These are phyloP conservation scores for Fusarium praegraminearum DNA, from an alignment of 2,329 filamentous ascomycete species.

Conservation along the genomic window DNA sequence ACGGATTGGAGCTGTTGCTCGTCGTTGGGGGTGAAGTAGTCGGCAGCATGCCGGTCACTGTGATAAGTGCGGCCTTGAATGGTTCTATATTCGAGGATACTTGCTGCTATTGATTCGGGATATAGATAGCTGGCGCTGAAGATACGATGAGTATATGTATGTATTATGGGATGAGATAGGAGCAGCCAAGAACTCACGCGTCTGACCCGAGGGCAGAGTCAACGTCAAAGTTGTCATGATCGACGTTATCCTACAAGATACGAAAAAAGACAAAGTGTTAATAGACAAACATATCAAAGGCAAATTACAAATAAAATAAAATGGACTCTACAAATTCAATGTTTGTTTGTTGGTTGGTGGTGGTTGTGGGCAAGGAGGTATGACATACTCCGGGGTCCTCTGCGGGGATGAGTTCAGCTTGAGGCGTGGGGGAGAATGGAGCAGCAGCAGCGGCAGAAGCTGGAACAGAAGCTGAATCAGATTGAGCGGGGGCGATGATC, in stretches of 20 bases:
- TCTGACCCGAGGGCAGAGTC: constrained; percentile 43
- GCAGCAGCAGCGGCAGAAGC: not conserved
- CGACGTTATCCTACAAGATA: constrained; percentile 14
- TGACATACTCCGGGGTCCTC: constrained; percentile 39
- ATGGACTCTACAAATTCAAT: constrained; percentile 1
- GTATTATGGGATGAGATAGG: not conserved
- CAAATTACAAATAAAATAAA: not conserved
- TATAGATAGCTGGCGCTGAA: constrained; percentile 38
- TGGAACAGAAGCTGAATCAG: constrained; percentile 11
- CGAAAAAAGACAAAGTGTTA: constrained; percentile 16
- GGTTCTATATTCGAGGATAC: constrained; percentile 42
- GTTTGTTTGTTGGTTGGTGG: not conserved
- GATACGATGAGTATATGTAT: constrained; percentile 1
- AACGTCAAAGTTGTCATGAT: constrained; percentile 33
- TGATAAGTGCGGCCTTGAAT: constrained; percentile 44
- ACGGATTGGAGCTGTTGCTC: constrained; percentile 43
- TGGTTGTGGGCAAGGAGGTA: constrained; percentile 3
- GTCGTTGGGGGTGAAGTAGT: constrained; percentile 44
- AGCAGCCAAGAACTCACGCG: constrained; percentile 30
- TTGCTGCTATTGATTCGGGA: constrained; percentile 38
- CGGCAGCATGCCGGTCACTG: constrained; percentile 38
- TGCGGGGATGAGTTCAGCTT: constrained; percentile 39
- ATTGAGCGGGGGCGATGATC: constrained; percentile 12
- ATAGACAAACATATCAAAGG: not conserved
- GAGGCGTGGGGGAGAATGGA: constrained; percentile 24